Percentiles rank a stretch among this genome's conserved stretches.
Conservation (phyloP, 495 filamentous ascomycete genomes). For the Glutinoglossum americanum region DNA sequence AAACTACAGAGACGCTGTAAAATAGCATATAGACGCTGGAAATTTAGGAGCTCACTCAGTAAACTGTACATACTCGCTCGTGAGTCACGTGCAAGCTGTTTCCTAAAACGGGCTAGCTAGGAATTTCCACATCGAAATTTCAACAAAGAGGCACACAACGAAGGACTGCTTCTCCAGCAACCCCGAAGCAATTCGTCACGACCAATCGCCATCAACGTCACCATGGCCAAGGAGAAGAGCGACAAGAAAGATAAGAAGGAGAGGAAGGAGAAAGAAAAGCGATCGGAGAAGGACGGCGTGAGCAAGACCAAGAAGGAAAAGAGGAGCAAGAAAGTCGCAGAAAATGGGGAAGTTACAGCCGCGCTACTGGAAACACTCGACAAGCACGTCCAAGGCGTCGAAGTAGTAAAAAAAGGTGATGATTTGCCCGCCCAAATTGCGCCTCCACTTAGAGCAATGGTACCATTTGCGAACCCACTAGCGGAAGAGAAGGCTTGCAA, state of each 20-base stretch:
- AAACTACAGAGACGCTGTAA: neutral
- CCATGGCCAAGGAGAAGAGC: slow-evolving; percentile 16
- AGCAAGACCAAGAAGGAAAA: slow-evolving; percentile 35
- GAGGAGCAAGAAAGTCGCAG: slow-evolving; percentile 22
- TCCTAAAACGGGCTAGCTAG: neutral
- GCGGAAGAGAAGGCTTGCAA: slow-evolving; percentile 79
- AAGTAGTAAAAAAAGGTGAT: slow-evolving; percentile 6
- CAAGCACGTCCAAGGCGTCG: slow-evolving; percentile 10
- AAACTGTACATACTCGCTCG: neutral
- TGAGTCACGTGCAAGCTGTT: neutral
- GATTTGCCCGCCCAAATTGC: neutral
- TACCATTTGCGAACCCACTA: slow-evolving; percentile 84
- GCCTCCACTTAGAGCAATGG: slow-evolving; percentile 43
- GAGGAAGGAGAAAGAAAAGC: slow-evolving; percentile 57
- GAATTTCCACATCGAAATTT: no score
- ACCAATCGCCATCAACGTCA: neutral
- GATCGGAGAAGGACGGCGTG: slow-evolving; percentile 53
- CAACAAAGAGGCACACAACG: neutral
- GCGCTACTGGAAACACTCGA: slow-evolving; percentile 9
- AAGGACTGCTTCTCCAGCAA: neutral
- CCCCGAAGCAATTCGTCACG: neutral
- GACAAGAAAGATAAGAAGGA: slow-evolving; percentile 49
- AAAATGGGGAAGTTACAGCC: slow-evolving; percentile 13
- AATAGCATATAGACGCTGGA: neutral
- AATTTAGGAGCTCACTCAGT: neutral